Base-by-base conservation (phyloP, 306 rosid species). In the Medicago arabica region DNA sequence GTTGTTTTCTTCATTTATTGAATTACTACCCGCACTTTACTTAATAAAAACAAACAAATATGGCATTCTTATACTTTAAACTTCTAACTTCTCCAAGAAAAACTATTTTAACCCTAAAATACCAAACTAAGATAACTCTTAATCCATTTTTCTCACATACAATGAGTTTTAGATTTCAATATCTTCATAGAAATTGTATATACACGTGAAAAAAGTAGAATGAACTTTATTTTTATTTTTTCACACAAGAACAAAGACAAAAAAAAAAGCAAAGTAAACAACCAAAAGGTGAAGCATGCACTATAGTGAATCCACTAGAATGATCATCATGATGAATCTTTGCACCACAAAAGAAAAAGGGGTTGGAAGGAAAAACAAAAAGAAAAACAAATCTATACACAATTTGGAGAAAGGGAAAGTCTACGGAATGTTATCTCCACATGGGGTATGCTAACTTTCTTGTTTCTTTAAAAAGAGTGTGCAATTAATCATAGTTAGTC, bases 271-370 rank as follows among this genome's bases (percentile, higher is more conserved):
- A 86, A 62, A 71, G 85, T 75, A 75, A 80, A 82, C 14, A 86
- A 81, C 58, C 67, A 82, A 88, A 89, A 85, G 87, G 88, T 77
- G 81, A 83, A 72, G 87, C 89, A 89, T 82, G 89, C 90, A 75
- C 83, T 82, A 82, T 78, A 78, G 87, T 75, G 87, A 89, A 85
- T 85, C 97, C 93, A 89, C 90, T 82, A 82, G 82, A 88, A 80
- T 49, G 79, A 82, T 82, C 86, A 91, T 83, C 63, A 82, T 89
- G 95, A 82, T 89, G 95, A 85, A 89, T 89, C 92, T 86, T 85
- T 65, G 82, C 64, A 73, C 78, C 36, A 41, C 64, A 77, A 85
- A 86, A 82, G 84, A 49, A 85, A 89, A 81, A 86, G 89, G 69
- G 53, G 75, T 14, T 4, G 36, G 69, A 62, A 74, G 83, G 61